Evolutionary conservation across 495 filamentous ascomycete species (phyloP).

Genomic region (Endocarpon pusillum): DNA sequence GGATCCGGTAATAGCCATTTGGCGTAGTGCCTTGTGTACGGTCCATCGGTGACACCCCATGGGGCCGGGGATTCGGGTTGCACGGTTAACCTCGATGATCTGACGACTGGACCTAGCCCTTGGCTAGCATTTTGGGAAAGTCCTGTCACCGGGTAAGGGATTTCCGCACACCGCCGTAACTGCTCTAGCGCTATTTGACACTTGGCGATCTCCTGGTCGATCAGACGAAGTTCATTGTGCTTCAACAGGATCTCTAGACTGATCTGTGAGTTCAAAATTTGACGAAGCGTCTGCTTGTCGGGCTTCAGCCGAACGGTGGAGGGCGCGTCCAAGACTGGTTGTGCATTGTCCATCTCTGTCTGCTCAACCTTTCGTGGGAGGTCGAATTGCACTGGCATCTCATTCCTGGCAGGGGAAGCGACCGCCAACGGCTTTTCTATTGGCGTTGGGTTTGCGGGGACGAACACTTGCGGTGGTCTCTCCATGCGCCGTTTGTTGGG

Average conservation of each 20-base stretch:
- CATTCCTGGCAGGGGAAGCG: slow-evolving; percentile 2
- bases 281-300: slow-evolving; percentile 32
- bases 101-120: slow-evolving; percentile 52
- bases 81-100: slow-evolving; percentile 35
- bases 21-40: slow-evolving; percentile 85
- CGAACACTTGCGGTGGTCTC: background rate
- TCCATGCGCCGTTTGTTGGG: slow-evolving; percentile 1
- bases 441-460: background rate
- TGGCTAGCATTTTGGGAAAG: slow-evolving; percentile 45
- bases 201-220: slow-evolving; percentile 92
- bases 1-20: slow-evolving; percentile 86
- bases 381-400: too few relatives aligned
- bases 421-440: background rate
- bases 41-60: slow-evolving; percentile 78
- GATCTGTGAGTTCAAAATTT: slow-evolving; percentile 70
- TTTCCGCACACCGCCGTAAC: slow-evolving; percentile 74
- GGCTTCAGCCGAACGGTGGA: slow-evolving; percentile 11
- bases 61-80: slow-evolving; percentile 52
- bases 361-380: background rate
- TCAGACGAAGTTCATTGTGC: slow-evolving; percentile 81
- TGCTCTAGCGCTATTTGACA: slow-evolving; percentile 93
- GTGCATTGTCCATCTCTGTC: background rate
- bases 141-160: slow-evolving; percentile 65
- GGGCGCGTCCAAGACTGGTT: background rate
- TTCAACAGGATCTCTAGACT: slow-evolving; percentile 84